phyloP scores from a whole-genome alignment of 1,139 yeast genomes.

The Ashbya aceris region DNA sequence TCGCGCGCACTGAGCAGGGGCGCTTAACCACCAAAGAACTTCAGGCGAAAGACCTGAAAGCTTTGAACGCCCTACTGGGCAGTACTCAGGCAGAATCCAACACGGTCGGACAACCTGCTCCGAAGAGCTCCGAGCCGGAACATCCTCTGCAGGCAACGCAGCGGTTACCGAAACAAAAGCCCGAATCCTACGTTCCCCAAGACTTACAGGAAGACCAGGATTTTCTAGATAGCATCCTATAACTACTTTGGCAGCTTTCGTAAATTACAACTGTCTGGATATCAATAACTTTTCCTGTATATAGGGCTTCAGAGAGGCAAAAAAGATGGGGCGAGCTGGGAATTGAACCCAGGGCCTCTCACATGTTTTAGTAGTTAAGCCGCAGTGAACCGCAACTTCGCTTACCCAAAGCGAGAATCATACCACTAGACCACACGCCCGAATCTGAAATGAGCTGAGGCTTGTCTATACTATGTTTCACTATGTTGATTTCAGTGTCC shows the following conservation, averaged over 20 bases:
- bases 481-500: too few species aligned
- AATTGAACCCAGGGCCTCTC: slow-evolving; percentile 15
- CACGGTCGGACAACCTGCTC: too few species aligned
- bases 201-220: slow-evolving; percentile 22
- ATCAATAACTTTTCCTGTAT: too few species aligned
- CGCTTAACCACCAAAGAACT: slow-evolving; percentile 8
- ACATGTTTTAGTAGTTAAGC: slow-evolving; percentile 8
- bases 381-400: slow-evolving; percentile 15
- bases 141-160: neutral
- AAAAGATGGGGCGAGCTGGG: slow-evolving; percentile 15
- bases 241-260: too few species aligned
- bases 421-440: slow-evolving; percentile 30
- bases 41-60: slow-evolving; percentile 15
- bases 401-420: slow-evolving; percentile 29
- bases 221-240: slow-evolving; percentile 22
- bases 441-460: too few species aligned
- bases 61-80: slow-evolving; percentile 15
- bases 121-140: too few species aligned
- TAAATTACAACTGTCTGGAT: too few species aligned
- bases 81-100: neutral
- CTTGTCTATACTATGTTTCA: too few species aligned
- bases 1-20: neutral
- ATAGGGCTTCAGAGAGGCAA: neutral
- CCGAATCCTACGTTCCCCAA: slow-evolving; percentile 13
- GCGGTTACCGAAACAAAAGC: neutral